Base-by-base conservation (phyloP, 129 eudicot genomes). In the Calendula officinalis region DNA sequence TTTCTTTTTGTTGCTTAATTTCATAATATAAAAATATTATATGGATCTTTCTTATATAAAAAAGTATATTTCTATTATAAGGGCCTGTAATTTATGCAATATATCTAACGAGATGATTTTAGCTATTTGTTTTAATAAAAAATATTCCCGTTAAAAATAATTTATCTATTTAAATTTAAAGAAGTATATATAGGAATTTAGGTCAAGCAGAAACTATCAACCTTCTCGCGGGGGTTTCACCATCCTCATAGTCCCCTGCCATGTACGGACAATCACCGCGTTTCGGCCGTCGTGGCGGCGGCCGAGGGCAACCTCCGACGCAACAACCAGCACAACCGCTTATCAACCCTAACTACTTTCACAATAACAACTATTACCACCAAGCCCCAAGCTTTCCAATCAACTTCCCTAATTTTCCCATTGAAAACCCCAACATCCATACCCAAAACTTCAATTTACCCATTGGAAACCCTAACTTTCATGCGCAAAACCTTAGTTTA, bases 371-470 rank as follows among this genome's bases (percentile, higher is more conserved):
- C 10, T 41, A 41, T 10, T 41, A 41, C 10, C 45, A 2, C 7
- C 8, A 8, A 41, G 9, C 45, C 3, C 2, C 82, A 45, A 71
- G 57, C 70, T 63, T 54, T 63, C 82, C 54, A 10, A 22, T 56
- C 48, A 32, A 36, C 50, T 68, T 34, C 67, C 75, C 69, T 43
- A 64, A 8, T 41, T 66, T 41, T 41, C 45, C 45, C 45, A 6
- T 41, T 41, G 45, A 6, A 41, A 41, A 41, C 45, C 45, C 10
- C 10, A 41, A 41, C 45, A 10, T 41, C 7, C 46, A 22, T 33
- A 8, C 68, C 40, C 68, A 62, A 62, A 62, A 45, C 64, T 55
- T 11, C 35, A 47, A 64, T 16, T 48, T 47, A 35, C 35, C 47
- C 38, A 64, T 34, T 16, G 57, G 3, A 48, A 48, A 64, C 64